phyloP scores from a whole-genome alignment of 2,329 filamentous ascomycete species.

The Trichoderma asperellum region DNA sequence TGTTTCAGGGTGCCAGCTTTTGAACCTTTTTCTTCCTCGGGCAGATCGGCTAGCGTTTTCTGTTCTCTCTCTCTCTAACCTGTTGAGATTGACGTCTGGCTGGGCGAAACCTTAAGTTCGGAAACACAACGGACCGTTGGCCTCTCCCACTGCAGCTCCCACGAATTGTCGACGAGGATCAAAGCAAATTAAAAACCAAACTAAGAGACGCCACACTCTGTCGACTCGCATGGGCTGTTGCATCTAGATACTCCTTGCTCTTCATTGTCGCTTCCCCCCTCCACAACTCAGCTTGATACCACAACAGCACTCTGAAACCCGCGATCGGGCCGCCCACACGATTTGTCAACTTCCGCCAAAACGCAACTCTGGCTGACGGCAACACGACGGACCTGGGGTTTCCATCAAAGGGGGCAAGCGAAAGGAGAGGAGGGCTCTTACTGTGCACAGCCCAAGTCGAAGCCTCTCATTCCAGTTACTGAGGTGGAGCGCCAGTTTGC shows the following conservation, averaged over 20 bases:
- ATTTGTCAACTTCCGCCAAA: slow-evolving; percentile 1
- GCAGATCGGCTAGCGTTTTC: slow-evolving; percentile 4
- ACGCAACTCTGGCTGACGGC: slow-evolving; percentile 1
- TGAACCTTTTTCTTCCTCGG: slow-evolving; percentile 8
- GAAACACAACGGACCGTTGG: slow-evolving; percentile 4
- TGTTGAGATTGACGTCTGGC: slow-evolving; percentile 14
- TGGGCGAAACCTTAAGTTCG: slow-evolving; percentile 13
- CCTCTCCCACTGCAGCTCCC: neutral
- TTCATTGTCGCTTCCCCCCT: slow-evolving; percentile 7
- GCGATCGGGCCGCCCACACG: neutral
- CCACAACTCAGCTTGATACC: slow-evolving; percentile 19
- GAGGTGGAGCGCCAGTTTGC: slow-evolving; percentile 9
- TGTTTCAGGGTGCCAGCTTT: slow-evolving; percentile 17
- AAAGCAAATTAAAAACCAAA: slow-evolving; percentile 8
- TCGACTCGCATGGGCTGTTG: slow-evolving; percentile 17
- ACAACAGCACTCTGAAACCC: neutral
- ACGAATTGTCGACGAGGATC: neutral
- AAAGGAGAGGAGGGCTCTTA: neutral
- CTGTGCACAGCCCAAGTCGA: neutral
- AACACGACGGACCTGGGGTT: slow-evolving; percentile 1
- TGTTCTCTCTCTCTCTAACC: neutral
- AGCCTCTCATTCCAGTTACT: neutral
- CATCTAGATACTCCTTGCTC: slow-evolving; percentile 1
- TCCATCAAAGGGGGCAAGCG: neutral
- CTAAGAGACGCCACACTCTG: slow-evolving; percentile 15